Base-by-base conservation (phyloP, 2,329 filamentous ascomycete species). In the Fusarium nisikadoi region DNA sequence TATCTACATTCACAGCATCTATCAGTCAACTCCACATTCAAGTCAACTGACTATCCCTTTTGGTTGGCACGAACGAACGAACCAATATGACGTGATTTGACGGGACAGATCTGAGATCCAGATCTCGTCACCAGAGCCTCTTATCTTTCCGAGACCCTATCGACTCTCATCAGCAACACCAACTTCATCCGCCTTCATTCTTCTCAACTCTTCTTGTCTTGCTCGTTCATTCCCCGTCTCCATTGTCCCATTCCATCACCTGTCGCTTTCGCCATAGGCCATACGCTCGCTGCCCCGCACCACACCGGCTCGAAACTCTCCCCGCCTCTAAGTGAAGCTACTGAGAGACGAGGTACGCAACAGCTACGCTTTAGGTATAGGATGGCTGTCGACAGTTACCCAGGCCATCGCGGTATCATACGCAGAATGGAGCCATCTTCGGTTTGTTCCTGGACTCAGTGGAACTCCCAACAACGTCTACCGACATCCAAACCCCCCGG, bases 291-390 rank as follows among this genome's bases (percentile, higher is more conserved):
- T 73, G 67, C 66, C 70, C 70, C 70, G 62, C 70, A 60, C 62
- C 35, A 23, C 35, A 54, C 58, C 29, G 67, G 66, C 56, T 68
- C 46, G 27, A 73, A 71, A 73, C 70, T 71, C 57, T 73, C 70
- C 49, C 55, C 57, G 41, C 66, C 66, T 73, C 58, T 65, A 58
- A 41, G 33, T 58, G 57, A 73, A 43, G 50, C 57, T 61, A 68
- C 57, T 46, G 20, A 35, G 43, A 33, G 39, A 54, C 23, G 38
- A 71, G 53, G 57, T 62, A 67, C 61, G 49, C 43, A 61, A 61
- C 35, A 56, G 47, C 57, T 70, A 72, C 70, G 70, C 66, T 70
- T 72, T 73, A 17, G 70, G 70, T 57, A 67, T 70, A 71, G 70
- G 42, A 73, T 70, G 61, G 33, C 47, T 61, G 38, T 38, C 55